A percentile compares a stretch with the other conserved stretches of the same genome.
Evolutionary conservation across 371 early-diverging fungal species (phyloP).

Genomic region (Mortierella sp.): DNA sequence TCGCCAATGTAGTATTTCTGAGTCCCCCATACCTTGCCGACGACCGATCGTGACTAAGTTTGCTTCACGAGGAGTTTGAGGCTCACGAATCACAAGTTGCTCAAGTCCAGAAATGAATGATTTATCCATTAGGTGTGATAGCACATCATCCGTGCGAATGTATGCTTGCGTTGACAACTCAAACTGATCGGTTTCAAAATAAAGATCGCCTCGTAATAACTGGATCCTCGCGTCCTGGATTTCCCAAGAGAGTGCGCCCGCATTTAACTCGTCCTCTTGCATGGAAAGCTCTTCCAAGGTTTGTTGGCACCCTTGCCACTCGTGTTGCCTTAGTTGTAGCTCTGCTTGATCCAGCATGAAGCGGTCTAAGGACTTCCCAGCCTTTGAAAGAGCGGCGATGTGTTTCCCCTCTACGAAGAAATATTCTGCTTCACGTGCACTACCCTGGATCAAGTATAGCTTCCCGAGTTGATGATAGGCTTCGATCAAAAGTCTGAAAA

Average conservation of each 20-base stretch:
- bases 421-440: conserved; percentile 76
- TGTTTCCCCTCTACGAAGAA: conserved; percentile 70
- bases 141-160: conserved; percentile 57
- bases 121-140: conserved; percentile 62
- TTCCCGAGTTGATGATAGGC: conserved; percentile 65
- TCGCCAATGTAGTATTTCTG: neutral
- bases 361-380: conserved; percentile 58
- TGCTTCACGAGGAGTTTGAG: conserved; percentile 59
- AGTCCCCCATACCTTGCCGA: conserved; percentile 3
- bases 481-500: conserved; percentile 56
- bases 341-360: conserved; percentile 69
- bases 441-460: conserved; percentile 73
- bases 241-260: conserved; percentile 28
- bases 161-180: conserved; percentile 62
- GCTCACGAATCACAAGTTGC: conserved; percentile 56
- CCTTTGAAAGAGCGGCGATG: conserved; percentile 65
- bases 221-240: conserved; percentile 51
- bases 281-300: conserved; percentile 41
- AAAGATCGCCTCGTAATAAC: conserved; percentile 62
- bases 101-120: conserved; percentile 64
- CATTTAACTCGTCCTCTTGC: conserved; percentile 11
- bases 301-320: conserved; percentile 58
- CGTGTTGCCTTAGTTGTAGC: conserved; percentile 62
- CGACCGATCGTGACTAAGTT: conserved; percentile 16
- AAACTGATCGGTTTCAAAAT: conserved; percentile 50